Conservation (phyloP, 257 asterid species). For the Solanum arcanum region DNA sequence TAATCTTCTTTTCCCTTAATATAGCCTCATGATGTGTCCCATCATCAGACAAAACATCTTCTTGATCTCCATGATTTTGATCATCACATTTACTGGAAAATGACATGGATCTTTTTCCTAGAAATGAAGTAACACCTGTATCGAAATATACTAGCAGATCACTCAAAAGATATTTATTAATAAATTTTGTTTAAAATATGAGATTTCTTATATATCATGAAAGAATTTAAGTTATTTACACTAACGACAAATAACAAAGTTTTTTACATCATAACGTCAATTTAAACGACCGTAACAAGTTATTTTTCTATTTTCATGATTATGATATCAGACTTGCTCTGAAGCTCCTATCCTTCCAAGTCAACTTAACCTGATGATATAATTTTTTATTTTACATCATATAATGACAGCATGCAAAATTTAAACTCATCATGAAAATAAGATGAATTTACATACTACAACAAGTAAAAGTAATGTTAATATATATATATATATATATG, state of each 20-base stretch:
- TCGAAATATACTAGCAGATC: background rate
- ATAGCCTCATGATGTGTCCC: conserved; percentile 18
- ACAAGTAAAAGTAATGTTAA: background rate
- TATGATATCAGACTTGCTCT: background rate
- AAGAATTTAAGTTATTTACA: background rate
- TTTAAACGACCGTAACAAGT: background rate
- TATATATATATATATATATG: background rate
- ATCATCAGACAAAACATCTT: conserved; percentile 38
- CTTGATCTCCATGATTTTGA: conserved; percentile 7
- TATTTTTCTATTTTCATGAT: background rate
- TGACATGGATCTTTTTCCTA: conserved; percentile 29
- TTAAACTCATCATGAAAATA: background rate
- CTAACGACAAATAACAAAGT: fast-evolving
- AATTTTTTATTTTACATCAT: background rate
- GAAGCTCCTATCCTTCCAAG: background rate
- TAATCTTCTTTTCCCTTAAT: conserved; percentile 31
- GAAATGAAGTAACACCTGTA: conserved; percentile 14
- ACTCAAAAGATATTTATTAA: background rate
- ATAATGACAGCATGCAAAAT: background rate
- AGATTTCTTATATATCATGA: fast-evolving
- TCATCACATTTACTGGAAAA: conserved; percentile 10
- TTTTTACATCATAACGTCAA: background rate
- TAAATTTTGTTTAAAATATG: background rate
- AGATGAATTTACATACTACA: background rate
- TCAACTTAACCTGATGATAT: background rate